Evolutionary conservation across 495 filamentous ascomycete species (phyloP), one percentile per base, ranked within the genome.

Genomic region (Margaritispora aquatica): DNA sequence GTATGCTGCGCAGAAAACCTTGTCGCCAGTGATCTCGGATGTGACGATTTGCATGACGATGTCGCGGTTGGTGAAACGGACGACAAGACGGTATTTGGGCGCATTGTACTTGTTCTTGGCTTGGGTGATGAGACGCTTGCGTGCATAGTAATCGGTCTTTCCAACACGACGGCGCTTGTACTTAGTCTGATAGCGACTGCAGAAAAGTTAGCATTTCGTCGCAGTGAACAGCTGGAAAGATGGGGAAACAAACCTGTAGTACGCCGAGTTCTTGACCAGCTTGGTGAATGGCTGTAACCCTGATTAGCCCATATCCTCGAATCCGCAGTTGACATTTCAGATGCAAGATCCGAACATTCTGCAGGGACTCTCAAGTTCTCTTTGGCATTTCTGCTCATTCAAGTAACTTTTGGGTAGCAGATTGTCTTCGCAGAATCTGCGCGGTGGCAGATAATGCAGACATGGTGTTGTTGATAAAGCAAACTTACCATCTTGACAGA

Each of bases 91-190:
- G 86, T 99, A 97, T 84, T 99, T 99, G 75, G 94, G 93, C 51
- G 93, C 88, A 77, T 92, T 94, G 88, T 97, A 98, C 85, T 97
- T 97, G 90, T 97, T 97, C 91, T 97, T 99, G 77, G 94, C 94
- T 84, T 99, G 94, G 79, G 90, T 92, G 85, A 96, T 95, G 78
- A 99, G 83, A 71, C 94, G 88, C 87, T 97, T 96, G 80, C 94
- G 94, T 73, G 94, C 94, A 76, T 96, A 97, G 89, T 99, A 99
- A 75, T 99, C 94, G 79, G 94, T 99, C 88, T 97, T 99, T 75
- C 94, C 94, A 75, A 86, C 74, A 63, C 94, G 87, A 74, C 94
- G 87, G 75, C 94, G 91, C 80, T 89, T 93, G 89, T 97, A 99
- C 86, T 99, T 99, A 76, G 93, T 96, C 83, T 99, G 94, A 83